Evolutionary conservation across 441 rosid genomes (phyloP), one percentile per base, ranked within the genome.

Genomic region (Pelargonium cotyledonis): DNA sequence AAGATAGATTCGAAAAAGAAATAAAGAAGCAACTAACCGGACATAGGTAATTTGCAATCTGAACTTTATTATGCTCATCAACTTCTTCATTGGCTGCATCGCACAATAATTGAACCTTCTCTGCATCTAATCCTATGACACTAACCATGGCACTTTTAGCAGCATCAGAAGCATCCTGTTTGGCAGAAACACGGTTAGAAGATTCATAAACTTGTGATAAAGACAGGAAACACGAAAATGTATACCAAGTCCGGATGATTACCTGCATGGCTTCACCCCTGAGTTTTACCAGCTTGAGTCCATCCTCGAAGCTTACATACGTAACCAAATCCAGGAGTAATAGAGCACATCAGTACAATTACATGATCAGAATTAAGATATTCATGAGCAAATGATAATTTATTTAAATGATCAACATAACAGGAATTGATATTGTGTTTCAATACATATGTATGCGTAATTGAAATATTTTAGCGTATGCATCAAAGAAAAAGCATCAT

Each of bases 251-350:
- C 71, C 18, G 40, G 66, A 78, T 47, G 21, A 58, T 72, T 70
- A 86, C 98, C 91, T 95, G 97, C 96, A 95, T 95, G 40, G 98
- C 99, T 86, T 90, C 95, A 73, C 99, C 96, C 79, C 96, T 82
- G 57, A 89, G 89, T 83, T 92, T 95, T 75, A 95, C 98, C 81
- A 92, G 85, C 84, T 85, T 89, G 29, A 95, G 97, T 70, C 98
- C 99, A 58, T 92, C 98, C 82, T 95, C 97, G 21, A 95, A 95
- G 87, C 98, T 95, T 79, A 57, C 40, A 57, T 31, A 53, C 18
- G 51, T 66, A 68, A 68, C 7, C 73, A 68, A 73, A 69, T 67
- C 67, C 47, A 65, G 73, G 23, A 8, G 61, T 15, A 51, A 51
- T 7, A 55, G 16, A 18, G 7, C 6, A 55, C 23, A 55, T 55